Percentiles rank a stretch among this genome's conserved stretches.
phyloP scores from a whole-genome alignment of 306 rosid genomes.

The Trifolium pratense region DNA sequence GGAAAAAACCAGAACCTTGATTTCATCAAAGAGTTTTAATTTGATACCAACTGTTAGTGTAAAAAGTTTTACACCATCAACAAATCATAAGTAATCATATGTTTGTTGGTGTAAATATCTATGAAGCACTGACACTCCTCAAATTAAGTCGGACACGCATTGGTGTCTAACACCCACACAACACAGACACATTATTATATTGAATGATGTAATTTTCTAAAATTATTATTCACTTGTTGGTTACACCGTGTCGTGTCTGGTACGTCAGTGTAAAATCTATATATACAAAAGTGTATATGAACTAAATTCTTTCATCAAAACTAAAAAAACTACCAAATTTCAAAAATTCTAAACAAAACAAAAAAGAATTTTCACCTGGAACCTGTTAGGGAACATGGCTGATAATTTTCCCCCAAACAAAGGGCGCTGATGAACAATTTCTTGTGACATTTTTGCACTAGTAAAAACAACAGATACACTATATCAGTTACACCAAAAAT shows the following conservation, averaged over 20 bases:
- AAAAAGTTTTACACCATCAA: neutral
- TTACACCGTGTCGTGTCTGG: neutral
- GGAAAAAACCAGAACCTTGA: conserved; percentile 17
- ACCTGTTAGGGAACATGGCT: conserved; percentile 69
- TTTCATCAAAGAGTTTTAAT: neutral
- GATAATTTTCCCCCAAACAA: conserved; percentile 74
- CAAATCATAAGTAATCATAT: neutral
- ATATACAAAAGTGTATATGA: too few relatives aligned
- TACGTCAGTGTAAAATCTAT: neutral
- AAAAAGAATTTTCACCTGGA: conserved; percentile 56
- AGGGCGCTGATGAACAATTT: conserved; percentile 49
- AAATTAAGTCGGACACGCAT: too few relatives aligned
- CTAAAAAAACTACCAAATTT: neutral
- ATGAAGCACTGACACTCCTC: neutral
- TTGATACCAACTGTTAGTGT: too few relatives aligned
- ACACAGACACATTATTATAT: neutral
- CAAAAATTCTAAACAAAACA: neutral
- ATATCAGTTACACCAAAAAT: neutral
- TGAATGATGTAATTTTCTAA: neutral
- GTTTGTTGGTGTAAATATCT: neutral
- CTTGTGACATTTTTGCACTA: conserved; percentile 55
- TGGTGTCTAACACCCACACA: neutral
- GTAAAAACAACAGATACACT: neutral
- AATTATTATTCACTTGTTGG: neutral
- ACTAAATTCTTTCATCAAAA: too few relatives aligned